These are phyloP conservation scores for Kurtzmaniella cleridarum DNA, from an alignment of 805 yeast genomes.

Conservation along the genomic window DNA sequence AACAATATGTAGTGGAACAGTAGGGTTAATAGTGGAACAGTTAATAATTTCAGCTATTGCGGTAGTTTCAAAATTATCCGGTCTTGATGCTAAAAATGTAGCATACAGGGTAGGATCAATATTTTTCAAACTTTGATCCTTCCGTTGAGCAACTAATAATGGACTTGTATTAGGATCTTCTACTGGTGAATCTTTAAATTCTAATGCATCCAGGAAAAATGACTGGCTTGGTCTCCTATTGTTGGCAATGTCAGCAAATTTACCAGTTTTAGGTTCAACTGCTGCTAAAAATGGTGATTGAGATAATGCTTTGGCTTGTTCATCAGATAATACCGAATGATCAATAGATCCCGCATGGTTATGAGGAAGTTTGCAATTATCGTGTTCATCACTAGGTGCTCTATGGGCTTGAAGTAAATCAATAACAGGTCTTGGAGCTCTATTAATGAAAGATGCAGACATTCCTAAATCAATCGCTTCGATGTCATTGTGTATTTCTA, in stretches of 20 bases:
- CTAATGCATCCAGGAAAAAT: slow-evolving; percentile 17
- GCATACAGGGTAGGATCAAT: slow-evolving; percentile 62
- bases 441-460: slow-evolving; percentile 34
- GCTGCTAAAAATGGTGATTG: slow-evolving; percentile 52
- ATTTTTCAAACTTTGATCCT: slow-evolving; percentile 34
- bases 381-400: slow-evolving; percentile 18
- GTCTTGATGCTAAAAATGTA: slow-evolving; percentile 77
- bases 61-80: slow-evolving; percentile 80
- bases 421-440: slow-evolving; percentile 37
- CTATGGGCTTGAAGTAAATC: slow-evolving; percentile 18
- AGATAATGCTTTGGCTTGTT: slow-evolving; percentile 50
- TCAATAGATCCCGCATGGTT: slow-evolving; percentile 28
- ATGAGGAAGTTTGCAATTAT: slow-evolving; percentile 27
- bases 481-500: slow-evolving; percentile 13
- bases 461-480: slow-evolving; percentile 32
- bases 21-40: slow-evolving; percentile 53
- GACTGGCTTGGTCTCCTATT: slow-evolving; percentile 12
- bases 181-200: slow-evolving; percentile 8
- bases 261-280: slow-evolving; percentile 54
- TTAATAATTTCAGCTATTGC: slow-evolving; percentile 72
- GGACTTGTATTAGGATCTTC: slow-evolving; percentile 24
- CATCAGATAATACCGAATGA: slow-evolving; percentile 36
- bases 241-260: slow-evolving; percentile 35
- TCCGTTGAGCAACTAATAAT: slow-evolving; percentile 37
- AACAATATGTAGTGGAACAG: slow-evolving; percentile 77